phyloP scores from a whole-genome alignment of 768 basidiomycete species.

The Hypholoma sublateritium region DNA sequence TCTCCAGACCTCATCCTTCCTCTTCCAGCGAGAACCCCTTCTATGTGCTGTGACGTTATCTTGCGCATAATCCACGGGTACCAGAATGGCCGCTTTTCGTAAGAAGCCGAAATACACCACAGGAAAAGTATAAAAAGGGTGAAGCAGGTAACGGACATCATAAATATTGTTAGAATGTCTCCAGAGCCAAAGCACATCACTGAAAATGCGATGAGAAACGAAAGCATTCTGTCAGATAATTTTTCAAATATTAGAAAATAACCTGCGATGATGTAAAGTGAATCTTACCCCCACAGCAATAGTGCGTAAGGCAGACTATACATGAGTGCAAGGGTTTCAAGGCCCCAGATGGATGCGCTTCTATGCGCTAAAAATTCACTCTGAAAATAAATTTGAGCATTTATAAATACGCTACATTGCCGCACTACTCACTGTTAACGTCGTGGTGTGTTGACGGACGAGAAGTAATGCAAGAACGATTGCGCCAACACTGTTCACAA shows the following conservation, averaged over 20 bases:
- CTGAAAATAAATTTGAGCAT: background rate
- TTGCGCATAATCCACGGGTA: constrained; percentile 6
- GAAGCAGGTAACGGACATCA: constrained; percentile 16
- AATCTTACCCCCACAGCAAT: no score
- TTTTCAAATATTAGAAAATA: no score
- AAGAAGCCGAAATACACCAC: constrained; percentile 21
- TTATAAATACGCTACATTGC: no score
- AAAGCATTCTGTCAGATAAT: constrained; percentile 32
- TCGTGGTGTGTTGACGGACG: no score
- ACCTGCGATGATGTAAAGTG: no score
- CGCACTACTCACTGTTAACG: no score
- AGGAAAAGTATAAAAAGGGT: constrained; percentile 12
- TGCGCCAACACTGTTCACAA: no score
- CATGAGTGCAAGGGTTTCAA: constrained; percentile 51
- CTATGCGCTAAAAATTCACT: constrained; percentile 16
- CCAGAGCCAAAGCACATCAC: constrained; percentile 16
- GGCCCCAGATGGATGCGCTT: constrained; percentile 30
- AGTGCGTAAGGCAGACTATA: constrained; percentile 53
- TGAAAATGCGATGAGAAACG: constrained; percentile 25
- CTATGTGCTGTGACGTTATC: background rate
- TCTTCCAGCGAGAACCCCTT: no score
- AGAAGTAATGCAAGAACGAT: no score
- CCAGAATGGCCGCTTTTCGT: constrained; percentile 17
- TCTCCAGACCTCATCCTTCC: no score
- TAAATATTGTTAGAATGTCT: constrained; percentile 12